phyloP scores from a whole-genome alignment of 2,329 filamentous ascomycete genomes.

The Cadophora malorum region DNA sequence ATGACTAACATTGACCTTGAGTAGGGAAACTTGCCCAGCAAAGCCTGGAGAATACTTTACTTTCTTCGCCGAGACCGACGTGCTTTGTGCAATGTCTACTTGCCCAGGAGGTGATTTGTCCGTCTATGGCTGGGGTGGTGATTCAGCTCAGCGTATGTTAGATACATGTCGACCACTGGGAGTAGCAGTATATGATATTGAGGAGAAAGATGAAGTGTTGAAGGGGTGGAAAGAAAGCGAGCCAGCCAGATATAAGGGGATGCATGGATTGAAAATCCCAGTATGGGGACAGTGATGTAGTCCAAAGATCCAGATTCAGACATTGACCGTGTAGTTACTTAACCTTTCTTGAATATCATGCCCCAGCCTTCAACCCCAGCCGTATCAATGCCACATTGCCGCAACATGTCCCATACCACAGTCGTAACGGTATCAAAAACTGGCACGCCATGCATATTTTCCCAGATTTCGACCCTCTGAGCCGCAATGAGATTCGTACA shows the following conservation, averaged over 20 bases:
- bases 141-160: slow-evolving; percentile 70
- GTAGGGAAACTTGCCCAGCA: slow-evolving; percentile 53
- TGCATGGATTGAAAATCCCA: slow-evolving; percentile 63
- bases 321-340: background rate
- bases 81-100: slow-evolving; percentile 66
- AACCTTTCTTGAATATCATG: slow-evolving; percentile 42
- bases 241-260: slow-evolving; percentile 65
- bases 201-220: slow-evolving; percentile 57
- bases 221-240: slow-evolving; percentile 68
- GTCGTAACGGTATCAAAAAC: slow-evolving; percentile 53
- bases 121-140: slow-evolving; percentile 78
- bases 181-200: slow-evolving; percentile 73
- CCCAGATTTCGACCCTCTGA: slow-evolving; percentile 49
- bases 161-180: slow-evolving; percentile 75
- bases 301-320: background rate
- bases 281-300: slow-evolving; percentile 33
- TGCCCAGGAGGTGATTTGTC: slow-evolving; percentile 84
- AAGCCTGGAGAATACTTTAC: slow-evolving; percentile 60
- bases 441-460: slow-evolving; percentile 45
- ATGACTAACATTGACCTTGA: background rate
- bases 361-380: slow-evolving; percentile 47
- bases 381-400: slow-evolving; percentile 44
- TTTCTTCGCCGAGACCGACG: slow-evolving; percentile 81
- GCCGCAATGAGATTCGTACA: slow-evolving; percentile 53
- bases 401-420: slow-evolving; percentile 51